A percentile compares a stretch with the other conserved stretches of the same genome.
These are phyloP conservation scores for Alternaria triticimaculans DNA, from an alignment of 2,329 filamentous ascomycete genomes.

Conservation along the genomic window DNA sequence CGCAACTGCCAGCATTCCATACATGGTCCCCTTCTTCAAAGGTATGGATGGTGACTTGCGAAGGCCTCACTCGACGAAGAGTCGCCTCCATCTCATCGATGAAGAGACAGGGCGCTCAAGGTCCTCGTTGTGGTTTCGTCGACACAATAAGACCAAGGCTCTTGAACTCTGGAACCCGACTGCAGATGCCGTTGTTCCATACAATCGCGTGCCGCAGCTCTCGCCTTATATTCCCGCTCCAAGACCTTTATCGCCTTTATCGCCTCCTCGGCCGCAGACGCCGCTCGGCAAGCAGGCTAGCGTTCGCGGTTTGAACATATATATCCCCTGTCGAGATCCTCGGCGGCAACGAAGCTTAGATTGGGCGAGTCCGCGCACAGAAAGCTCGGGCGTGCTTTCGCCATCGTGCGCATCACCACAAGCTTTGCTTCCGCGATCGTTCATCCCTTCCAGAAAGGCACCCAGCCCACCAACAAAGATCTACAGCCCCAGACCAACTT, in stretches of 20 bases:
- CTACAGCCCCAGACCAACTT: slow-evolving; percentile 14
- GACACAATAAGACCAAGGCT: slow-evolving; percentile 18
- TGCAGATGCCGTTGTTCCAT: slow-evolving; percentile 8
- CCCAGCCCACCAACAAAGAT: slow-evolving; percentile 24
- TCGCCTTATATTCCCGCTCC: slow-evolving; percentile 32
- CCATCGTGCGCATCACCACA: slow-evolving; percentile 32
- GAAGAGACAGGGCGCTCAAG: slow-evolving; percentile 10
- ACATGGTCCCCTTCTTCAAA: slow-evolving; percentile 41
- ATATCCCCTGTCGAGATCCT: slow-evolving; percentile 25
- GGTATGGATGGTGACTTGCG: slow-evolving; percentile 24
- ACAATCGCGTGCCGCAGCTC: slow-evolving; percentile 25
- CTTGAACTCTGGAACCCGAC: slow-evolving; percentile 19
- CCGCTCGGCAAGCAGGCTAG: slow-evolving; percentile 26
- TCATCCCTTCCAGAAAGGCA: slow-evolving; percentile 14
- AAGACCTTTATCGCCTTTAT: slow-evolving; percentile 26
- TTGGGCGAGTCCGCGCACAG: slow-evolving; percentile 34
- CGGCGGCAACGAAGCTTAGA: slow-evolving; percentile 4
- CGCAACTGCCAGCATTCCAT: slow-evolving; percentile 43
- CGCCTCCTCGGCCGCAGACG: slow-evolving; percentile 16
- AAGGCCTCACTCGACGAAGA: slow-evolving; percentile 20
- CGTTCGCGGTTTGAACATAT: slow-evolving; percentile 28
- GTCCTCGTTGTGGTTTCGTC: slow-evolving; percentile 19
- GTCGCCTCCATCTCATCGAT: slow-evolving; percentile 9
- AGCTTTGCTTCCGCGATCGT: slow-evolving; percentile 26
- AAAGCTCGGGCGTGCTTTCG: slow-evolving; percentile 35